A percentile compares a stretch with the other conserved stretches of the same genome.
These are phyloP conservation scores for Amanita rubescens DNA, from an alignment of 768 basidiomycete species.

Conservation along the genomic window DNA sequence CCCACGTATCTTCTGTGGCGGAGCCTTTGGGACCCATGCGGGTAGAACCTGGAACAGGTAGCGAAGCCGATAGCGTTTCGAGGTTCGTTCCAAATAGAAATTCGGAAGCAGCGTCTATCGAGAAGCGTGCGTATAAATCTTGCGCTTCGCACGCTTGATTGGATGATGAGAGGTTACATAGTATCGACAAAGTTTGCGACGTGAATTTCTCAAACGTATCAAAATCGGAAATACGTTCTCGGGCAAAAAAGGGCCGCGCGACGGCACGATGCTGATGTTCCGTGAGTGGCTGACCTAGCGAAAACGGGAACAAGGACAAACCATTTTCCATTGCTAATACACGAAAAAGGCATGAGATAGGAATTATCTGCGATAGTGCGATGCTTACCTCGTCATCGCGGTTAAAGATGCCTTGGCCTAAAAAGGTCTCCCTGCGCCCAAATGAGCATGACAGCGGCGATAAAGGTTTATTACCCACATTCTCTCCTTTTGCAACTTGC, in stretches of 20 bases:
- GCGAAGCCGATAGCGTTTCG: constrained; percentile 46
- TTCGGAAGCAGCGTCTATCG: constrained; percentile 65
- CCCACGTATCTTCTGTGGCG: constrained; percentile 52
- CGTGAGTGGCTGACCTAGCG: background rate
- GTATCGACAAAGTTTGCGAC: constrained; percentile 36
- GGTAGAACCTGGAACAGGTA: constrained; percentile 42
- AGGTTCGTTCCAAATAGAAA: constrained; percentile 65
- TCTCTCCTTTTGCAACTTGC: constrained; percentile 54
- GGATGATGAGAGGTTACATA: constrained; percentile 32
- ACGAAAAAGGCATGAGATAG: background rate
- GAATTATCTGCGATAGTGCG: background rate
- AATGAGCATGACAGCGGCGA: background rate
- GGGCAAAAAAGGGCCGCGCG: constrained; percentile 68
- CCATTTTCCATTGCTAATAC: constrained; percentile 55
- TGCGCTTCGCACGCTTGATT: constrained; percentile 51
- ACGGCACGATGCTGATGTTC: constrained; percentile 49
- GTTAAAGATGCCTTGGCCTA: constrained; percentile 76
- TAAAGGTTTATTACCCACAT: constrained; percentile 35
- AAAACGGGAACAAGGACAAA: constrained; percentile 19
- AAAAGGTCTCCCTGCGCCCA: constrained; percentile 41
- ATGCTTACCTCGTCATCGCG: constrained; percentile 57
- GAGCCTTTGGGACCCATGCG: constrained; percentile 51
- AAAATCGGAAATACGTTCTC: constrained; percentile 66
- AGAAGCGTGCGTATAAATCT: constrained; percentile 61
- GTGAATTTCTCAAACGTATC: constrained; percentile 57